Evolutionary conservation across 2,329 filamentous ascomycete species (phyloP).

Genomic region (Microsporum audouinii): DNA sequence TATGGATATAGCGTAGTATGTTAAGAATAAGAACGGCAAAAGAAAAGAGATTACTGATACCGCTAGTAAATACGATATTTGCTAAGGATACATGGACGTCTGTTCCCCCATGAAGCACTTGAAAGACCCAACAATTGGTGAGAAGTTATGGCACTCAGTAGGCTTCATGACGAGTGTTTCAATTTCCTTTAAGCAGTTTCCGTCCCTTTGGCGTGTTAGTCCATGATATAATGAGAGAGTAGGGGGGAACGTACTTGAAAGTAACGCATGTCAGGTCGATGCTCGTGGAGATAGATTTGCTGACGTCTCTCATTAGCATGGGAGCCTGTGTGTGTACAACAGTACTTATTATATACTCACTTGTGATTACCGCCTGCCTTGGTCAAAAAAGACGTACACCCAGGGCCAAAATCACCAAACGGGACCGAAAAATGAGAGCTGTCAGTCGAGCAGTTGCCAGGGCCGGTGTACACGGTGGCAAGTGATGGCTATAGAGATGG

Average conservation of each 20-base stretch:
- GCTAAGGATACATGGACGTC: neutral
- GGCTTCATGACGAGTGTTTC: neutral
- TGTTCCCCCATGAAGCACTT: neutral
- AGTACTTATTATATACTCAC: neutral
- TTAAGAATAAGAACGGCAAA: too few species aligned
- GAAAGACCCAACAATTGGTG: neutral
- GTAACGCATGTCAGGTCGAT: neutral
- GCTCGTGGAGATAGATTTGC: neutral
- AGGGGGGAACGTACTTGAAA: neutral
- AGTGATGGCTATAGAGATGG: neutral
- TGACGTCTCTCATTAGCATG: neutral
- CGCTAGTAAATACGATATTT: neutral
- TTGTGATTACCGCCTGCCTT: neutral
- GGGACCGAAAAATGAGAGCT: neutral
- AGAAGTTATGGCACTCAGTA: neutral
- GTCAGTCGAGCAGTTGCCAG: neutral
- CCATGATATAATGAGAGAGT: neutral
- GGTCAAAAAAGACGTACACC: neutral
- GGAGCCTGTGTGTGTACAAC: neutral
- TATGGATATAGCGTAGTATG: too few species aligned
- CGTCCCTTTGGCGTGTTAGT: neutral
- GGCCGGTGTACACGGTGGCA: neutral
- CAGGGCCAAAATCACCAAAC: neutral
- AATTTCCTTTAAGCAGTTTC: neutral
- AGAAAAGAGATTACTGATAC: neutral